Evolutionary conservation across 441 rosid species (phyloP).

Genomic region (Eutrema salsugineum): DNA sequence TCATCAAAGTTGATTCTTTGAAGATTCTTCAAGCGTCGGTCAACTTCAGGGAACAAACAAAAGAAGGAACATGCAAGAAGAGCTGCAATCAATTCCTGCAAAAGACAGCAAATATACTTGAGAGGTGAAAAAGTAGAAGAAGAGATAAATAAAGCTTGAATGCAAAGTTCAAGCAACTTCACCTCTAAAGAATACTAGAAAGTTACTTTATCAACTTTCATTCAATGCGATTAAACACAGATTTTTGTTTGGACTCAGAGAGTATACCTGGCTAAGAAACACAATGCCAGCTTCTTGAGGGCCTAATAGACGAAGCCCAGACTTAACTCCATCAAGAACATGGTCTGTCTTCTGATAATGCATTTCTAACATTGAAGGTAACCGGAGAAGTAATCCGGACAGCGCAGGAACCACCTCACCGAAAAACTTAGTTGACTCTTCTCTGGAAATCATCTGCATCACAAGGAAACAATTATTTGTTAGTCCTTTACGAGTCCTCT

Average conservation of each 20-base stretch:
- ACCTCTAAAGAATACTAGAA: background rate
- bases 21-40: constrained; percentile 54
- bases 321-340: constrained; percentile 32
- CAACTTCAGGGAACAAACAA: constrained; percentile 68
- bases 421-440: constrained; percentile 64
- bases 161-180: background rate
- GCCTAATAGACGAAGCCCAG: constrained; percentile 59
- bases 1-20: constrained; percentile 72
- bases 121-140: background rate
- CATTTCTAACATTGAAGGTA: constrained; percentile 60
- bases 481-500: background rate
- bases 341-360: constrained; percentile 63
- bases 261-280: constrained; percentile 70
- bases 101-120: background rate
- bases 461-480: background rate
- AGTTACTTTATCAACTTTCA: background rate
- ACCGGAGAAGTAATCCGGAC: constrained; percentile 55
- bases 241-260: background rate
- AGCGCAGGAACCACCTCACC: constrained; percentile 56
- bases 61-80: constrained; percentile 87
- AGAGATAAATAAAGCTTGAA: background rate
- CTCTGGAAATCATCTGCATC: constrained; percentile 57
- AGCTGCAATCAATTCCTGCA: constrained; percentile 81
- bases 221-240: background rate
- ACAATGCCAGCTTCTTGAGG: constrained; percentile 75